These are phyloP conservation scores for Colletotrichum phormii DNA, from an alignment of 2,329 filamentous ascomycete genomes.

Conservation along the genomic window DNA sequence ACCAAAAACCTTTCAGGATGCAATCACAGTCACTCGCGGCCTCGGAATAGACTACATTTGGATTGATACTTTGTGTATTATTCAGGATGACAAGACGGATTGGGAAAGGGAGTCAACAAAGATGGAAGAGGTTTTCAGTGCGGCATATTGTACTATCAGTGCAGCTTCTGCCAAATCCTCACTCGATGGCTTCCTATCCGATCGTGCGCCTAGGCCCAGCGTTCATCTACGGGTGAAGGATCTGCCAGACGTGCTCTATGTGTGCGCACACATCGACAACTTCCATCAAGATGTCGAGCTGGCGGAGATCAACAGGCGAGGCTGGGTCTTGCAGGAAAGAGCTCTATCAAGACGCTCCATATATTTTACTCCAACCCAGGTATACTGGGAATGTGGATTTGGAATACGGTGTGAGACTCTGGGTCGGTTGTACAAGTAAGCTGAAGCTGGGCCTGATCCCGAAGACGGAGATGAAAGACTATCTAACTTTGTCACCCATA, in stretches of 20 bases:
- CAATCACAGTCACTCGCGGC: conserved; percentile 28
- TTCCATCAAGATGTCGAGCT: conserved; percentile 48
- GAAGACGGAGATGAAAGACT: background rate
- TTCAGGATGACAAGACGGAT: conserved; percentile 38
- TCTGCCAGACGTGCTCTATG: conserved; percentile 37
- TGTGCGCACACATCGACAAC: conserved; percentile 47
- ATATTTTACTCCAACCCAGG: conserved; percentile 49
- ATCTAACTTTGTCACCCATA: background rate
- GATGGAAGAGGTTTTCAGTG: conserved; percentile 34
- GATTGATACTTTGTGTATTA: conserved; percentile 39
- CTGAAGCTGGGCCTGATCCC: background rate
- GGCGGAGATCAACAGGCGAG: conserved; percentile 46
- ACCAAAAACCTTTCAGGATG: conserved; percentile 36
- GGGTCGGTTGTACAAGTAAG: conserved; percentile 48
- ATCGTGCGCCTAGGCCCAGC: background rate
- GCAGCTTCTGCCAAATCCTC: conserved; percentile 15
- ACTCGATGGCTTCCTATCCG: conserved; percentile 18
- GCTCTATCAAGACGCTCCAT: conserved; percentile 50
- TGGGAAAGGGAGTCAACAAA: conserved; percentile 34
- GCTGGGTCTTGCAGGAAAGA: conserved; percentile 55
- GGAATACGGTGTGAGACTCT: conserved; percentile 50
- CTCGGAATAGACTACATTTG: conserved; percentile 38
- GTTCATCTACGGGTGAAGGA: conserved; percentile 1
- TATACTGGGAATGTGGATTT: conserved; percentile 52
- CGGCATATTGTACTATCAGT: conserved; percentile 18